Base-by-base conservation (phyloP, 2,329 filamentous ascomycete genomes). In the Simplicillium aogashimaense region DNA sequence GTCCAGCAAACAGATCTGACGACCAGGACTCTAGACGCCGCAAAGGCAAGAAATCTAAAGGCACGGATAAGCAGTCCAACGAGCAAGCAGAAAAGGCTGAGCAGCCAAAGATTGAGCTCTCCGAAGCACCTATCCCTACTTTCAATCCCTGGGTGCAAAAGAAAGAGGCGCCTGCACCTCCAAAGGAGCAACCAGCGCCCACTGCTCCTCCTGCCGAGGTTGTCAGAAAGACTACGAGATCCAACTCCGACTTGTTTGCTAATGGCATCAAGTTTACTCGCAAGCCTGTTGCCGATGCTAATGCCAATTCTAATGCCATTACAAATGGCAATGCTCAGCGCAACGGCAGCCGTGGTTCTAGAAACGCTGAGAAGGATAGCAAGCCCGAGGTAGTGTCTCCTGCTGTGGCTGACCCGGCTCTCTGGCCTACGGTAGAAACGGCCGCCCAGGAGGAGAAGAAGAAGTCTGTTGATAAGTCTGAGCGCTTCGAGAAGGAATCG, bases 81-180 rank as follows among this genome's bases (percentile, higher is more conserved):
- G 72, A 75, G 17, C 74, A 79, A 39, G 64, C 69, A 47, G 64
- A 66, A 14, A 55, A 56, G 20, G 66, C 73, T 14, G 67, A 72
- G 35, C 78, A 80, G 48, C 66, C 74, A 50, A 78, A 81, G 52
- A 65, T 77, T 35, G 74, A 82, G 51, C 69, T 95, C 33, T 81
- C 83, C 36, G 86, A 92, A 45, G 90, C 90, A 14, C 83, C 87
- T 25, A 71, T 85, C 34, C 92, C 92, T 1, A 61, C 78, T 2
- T 83, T 95, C 43, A 98, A 98, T 59, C 69, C 89, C 46, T 98
- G 92, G 90, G 75, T 81, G 46, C 78, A 89, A 61, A 77, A 89
- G 41, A 81, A 74, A 51, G 81, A 87, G 53, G n/a, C 45, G 6
- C 36, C 44, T 25, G 51, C 43, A n/a, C 8, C 42, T 9, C 49